Evolutionary conservation across 2,329 filamentous ascomycete genomes (phyloP).

Genomic region (Trichoderma oligosporum): DNA sequence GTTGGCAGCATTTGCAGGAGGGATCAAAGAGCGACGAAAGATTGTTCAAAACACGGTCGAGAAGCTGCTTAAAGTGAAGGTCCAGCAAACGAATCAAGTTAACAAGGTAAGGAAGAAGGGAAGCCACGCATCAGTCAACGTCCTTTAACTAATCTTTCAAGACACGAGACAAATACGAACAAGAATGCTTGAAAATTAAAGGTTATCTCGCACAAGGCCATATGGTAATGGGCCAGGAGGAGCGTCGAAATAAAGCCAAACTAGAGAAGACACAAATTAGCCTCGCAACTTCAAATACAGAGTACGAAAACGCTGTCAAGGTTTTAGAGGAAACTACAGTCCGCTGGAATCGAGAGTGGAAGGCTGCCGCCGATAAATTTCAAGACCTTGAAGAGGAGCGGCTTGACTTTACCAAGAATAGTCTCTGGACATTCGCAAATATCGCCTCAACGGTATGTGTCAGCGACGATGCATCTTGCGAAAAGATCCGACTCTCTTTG

Average conservation of each 20-base stretch:
- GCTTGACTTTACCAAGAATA: slow-evolving; percentile 95
- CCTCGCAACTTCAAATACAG: slow-evolving; percentile 81
- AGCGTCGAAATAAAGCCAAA: slow-evolving; percentile 97
- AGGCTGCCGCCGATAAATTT: slow-evolving; percentile 95
- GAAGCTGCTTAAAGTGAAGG: slow-evolving; percentile 88
- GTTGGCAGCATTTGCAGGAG: slow-evolving; percentile 82
- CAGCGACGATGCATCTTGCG: slow-evolving; percentile 92
- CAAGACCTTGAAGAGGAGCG: slow-evolving; percentile 97
- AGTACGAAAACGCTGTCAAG: slow-evolving; percentile 93
- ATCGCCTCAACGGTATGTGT: slow-evolving; percentile 96
- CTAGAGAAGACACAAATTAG: slow-evolving; percentile 98
- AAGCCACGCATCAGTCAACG: neutral
- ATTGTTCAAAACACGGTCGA: slow-evolving; percentile 93
- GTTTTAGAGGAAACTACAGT: slow-evolving; percentile 90
- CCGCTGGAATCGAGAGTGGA: slow-evolving; percentile 98
- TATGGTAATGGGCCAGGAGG: slow-evolving; percentile 99
- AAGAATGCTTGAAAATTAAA: slow-evolving; percentile 97
- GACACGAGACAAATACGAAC: slow-evolving; percentile 91
- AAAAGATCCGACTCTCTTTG: slow-evolving; percentile 88
- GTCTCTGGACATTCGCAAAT: slow-evolving; percentile 96
- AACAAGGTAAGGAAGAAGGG: slow-evolving; percentile 70
- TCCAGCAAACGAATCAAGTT: slow-evolving; percentile 82
- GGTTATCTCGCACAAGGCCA: slow-evolving; percentile 97
- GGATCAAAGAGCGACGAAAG: slow-evolving; percentile 94
- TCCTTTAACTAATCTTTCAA: slow-evolving; percentile 30